Evolutionary conservation across 2,329 filamentous ascomycete genomes (phyloP).

Genomic region (Didymosphaeria variabile): DNA sequence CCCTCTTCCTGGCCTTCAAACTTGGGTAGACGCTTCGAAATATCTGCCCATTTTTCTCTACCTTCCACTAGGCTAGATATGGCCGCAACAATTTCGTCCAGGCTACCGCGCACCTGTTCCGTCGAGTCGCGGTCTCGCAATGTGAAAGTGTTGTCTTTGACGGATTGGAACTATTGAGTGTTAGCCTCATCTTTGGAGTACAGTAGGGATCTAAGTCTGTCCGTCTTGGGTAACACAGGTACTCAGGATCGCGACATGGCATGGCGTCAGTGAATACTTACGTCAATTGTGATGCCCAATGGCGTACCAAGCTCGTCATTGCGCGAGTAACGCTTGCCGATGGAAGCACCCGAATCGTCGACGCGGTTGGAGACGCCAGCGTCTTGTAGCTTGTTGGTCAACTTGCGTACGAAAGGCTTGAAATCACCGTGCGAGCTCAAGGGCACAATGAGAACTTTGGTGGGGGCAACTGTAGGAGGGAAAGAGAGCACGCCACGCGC

Average conservation of each 20-base stretch:
- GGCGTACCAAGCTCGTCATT: constrained; percentile 97
- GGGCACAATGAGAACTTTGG: constrained; percentile 92
- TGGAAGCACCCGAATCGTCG: constrained; percentile 89
- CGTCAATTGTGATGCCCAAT: constrained; percentile 88
- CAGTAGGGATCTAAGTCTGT: background rate
- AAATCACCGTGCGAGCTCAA: constrained; percentile 84
- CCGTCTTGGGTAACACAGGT: background rate
- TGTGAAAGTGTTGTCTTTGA: constrained; percentile 86
- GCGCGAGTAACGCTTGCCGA: constrained; percentile 87
- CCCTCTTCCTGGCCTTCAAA: constrained; percentile 68
- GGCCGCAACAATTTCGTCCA: constrained; percentile 81
- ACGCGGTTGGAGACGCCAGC: constrained; percentile 83
- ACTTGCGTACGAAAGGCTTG: constrained; percentile 74
- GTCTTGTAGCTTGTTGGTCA: constrained; percentile 79
- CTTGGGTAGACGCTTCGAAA: constrained; percentile 79
- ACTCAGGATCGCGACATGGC: background rate
- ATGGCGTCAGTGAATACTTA: constrained; percentile 17
- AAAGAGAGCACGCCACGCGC: constrained; percentile 82
- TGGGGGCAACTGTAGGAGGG: constrained; percentile 83
- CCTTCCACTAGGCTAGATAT: constrained; percentile 71
- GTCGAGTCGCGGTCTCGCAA: constrained; percentile 88
- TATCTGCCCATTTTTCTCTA: constrained; percentile 72
- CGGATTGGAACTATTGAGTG: constrained; percentile 74
- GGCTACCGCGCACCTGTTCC: constrained; percentile 84
- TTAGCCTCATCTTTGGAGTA: constrained; percentile 15